Evolutionary conservation across 768 basidiomycete genomes (phyloP), one percentile per base, ranked within the genome.

Genomic region (Phylloporus scabripes): DNA sequence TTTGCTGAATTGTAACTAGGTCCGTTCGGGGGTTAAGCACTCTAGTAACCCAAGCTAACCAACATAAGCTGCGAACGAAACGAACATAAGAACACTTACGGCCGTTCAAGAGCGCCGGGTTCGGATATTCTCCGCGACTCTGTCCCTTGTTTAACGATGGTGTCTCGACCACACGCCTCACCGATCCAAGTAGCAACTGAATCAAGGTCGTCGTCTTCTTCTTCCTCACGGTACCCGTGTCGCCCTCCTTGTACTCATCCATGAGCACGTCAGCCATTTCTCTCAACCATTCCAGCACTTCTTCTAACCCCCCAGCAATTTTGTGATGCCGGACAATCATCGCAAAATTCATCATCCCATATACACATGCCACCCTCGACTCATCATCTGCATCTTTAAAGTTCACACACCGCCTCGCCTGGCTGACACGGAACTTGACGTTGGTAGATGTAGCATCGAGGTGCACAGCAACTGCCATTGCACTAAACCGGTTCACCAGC

Each of bases 401-500:
- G 46, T 71, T 66, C 47, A 89, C 73, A 57, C 87, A 91, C 23
- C 74, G 75, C 15, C 75, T 79, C 6, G 85, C 83, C 45, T 80
- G 81, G n/a, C 73, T 66, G 36, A 93, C 65, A 14, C 85, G 80
- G 38, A 75, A 73, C 4, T 67, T 67, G 40, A 75, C 67, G 18
- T 76, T 74, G 2, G 71, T 56, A 1, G 71, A 60, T 0, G 72
- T 66, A 0, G 82, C 80, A 40, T 85, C 80, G 39, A 96, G 76
- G 56, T 83, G 77, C 37, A 87, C 74, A 4, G 81, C 82, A 23
- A 89, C 72, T 5, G 85, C 79, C 54, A 87, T 72, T 10, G 87
- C 83, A 42, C 78, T 80, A 58, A 89, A 81, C 8, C 92, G 81
- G 65, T 96, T 96, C 66, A 85, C 81, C 29, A 95, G 72, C 76